These are phyloP conservation scores for Sporobolomyces roseus DNA, from an alignment of 768 basidiomycete species.

Conservation along the genomic window DNA sequence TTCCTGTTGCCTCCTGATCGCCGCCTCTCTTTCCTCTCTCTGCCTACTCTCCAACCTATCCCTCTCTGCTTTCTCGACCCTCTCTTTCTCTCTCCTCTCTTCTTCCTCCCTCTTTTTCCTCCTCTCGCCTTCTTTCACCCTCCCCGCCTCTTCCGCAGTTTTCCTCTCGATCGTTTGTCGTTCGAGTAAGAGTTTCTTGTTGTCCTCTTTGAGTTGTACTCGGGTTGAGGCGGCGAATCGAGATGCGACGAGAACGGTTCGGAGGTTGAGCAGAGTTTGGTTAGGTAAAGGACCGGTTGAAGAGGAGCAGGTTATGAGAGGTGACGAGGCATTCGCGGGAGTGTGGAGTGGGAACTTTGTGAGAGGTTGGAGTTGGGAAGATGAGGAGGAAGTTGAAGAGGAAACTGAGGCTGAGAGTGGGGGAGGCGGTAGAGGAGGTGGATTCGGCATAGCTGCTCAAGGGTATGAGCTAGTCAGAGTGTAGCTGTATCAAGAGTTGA, in stretches of 20 bases:
- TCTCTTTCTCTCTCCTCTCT: conserved; percentile 14
- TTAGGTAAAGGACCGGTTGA: conserved; percentile 17
- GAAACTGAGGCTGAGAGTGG: neutral
- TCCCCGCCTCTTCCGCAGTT: conserved; percentile 1
- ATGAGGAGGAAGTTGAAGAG: neutral
- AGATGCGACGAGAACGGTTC: conserved; percentile 20
- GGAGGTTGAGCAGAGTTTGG: conserved; percentile 20
- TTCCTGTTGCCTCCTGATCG: neutral
- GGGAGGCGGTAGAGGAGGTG: neutral
- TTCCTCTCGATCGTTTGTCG: conserved; percentile 6
- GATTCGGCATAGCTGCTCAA: conserved; percentile 6
- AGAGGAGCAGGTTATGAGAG: conserved; percentile 8
- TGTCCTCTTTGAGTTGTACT: conserved; percentile 1
- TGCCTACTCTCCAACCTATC: conserved; percentile 1
- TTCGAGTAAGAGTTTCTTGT: conserved; percentile 6
- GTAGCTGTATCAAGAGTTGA: neutral
- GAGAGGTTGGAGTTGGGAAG: neutral
- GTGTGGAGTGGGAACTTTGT: conserved; percentile 15
- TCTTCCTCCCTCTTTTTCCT: conserved; percentile 19
- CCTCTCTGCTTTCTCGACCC: conserved; percentile 14
- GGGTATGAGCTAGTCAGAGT: neutral
- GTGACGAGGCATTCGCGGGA: conserved; percentile 3
- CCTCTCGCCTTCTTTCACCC: conserved; percentile 55
- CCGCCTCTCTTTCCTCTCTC: neutral
- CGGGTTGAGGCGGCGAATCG: conserved; percentile 15